Percentiles rank a stretch among this genome's conserved stretches.
Conservation (phyloP, 192 early-diverging fungal species). For the Coemansia aciculifera region DNA sequence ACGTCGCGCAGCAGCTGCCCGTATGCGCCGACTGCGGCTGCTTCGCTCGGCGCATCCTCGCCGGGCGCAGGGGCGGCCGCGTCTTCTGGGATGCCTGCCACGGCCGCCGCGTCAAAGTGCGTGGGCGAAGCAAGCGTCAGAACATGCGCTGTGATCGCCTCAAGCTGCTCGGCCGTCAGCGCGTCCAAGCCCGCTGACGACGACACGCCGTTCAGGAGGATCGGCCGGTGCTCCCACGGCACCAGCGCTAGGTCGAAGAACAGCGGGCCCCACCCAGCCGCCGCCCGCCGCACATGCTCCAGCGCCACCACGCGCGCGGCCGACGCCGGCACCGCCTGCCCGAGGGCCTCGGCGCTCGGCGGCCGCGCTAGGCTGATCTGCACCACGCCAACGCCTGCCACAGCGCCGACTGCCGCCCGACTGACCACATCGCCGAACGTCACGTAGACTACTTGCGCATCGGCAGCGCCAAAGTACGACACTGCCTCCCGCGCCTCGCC, state of each 20-base stretch:
- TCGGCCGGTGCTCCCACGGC: constrained; percentile 28
- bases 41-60: constrained; percentile 32
- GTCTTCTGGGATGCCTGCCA: constrained; percentile 29
- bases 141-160: constrained; percentile 26
- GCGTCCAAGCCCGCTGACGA: constrained; percentile 17
- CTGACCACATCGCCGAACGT: constrained; percentile 55
- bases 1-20: constrained; percentile 77
- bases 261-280: constrained; percentile 53
- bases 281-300: constrained; percentile 62
- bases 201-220: constrained; percentile 37
- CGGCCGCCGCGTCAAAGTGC: constrained; percentile 41
- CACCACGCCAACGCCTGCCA: constrained; percentile 67
- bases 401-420: not conserved
- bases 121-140: constrained; percentile 27
- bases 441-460: constrained; percentile 74
- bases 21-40: constrained; percentile 60
- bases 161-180: constrained; percentile 28
- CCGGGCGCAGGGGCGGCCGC: constrained; percentile 23
- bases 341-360: constrained; percentile 63
- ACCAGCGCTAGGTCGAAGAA: constrained; percentile 1
- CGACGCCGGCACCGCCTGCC: constrained; percentile 61
- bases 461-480: constrained; percentile 31
- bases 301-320: constrained; percentile 65
- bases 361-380: constrained; percentile 79
- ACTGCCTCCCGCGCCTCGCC: constrained; percentile 16